A percentile compares a stretch with the other conserved stretches of the same genome.
Evolutionary conservation across 2,329 filamentous ascomycete genomes (phyloP).

Genomic region (Hymenoscyphus fructigenus): DNA sequence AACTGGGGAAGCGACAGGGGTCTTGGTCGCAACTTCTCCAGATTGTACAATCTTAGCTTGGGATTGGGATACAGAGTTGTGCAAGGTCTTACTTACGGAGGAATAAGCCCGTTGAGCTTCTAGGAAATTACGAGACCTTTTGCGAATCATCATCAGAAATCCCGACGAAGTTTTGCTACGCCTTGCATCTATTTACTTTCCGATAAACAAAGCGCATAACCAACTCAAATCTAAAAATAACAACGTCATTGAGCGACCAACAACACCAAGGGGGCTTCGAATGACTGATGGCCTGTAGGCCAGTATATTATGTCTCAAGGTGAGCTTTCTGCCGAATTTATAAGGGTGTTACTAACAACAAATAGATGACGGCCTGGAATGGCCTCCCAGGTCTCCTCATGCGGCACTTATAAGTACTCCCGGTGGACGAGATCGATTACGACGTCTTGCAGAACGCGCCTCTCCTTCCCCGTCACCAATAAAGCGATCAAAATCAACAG

Average conservation of each 20-base stretch:
- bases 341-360: conserved; percentile 21
- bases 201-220: background rate
- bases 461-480: conserved; percentile 69
- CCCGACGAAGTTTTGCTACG: background rate
- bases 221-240: background rate
- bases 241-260: background rate
- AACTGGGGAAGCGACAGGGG: background rate
- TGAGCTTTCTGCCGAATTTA: conserved; percentile 17
- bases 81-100: background rate
- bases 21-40: background rate
- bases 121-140: background rate
- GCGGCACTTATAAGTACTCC: conserved; percentile 68
- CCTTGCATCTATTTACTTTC: background rate
- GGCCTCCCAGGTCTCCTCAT: conserved; percentile 66
- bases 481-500: conserved; percentile 40
- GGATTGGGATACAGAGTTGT: background rate
- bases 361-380: conserved; percentile 48
- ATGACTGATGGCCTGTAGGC: conserved; percentile 8
- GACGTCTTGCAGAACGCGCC: conserved; percentile 63
- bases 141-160: background rate
- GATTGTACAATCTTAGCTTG: background rate
- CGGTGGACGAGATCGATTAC: conserved; percentile 73
- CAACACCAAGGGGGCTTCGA: background rate
- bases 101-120: background rate
- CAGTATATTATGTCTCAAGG: conserved; percentile 31